Base-by-base conservation (phyloP, 2,329 filamentous ascomycete species). In the Decorospora gaudefroyi region DNA sequence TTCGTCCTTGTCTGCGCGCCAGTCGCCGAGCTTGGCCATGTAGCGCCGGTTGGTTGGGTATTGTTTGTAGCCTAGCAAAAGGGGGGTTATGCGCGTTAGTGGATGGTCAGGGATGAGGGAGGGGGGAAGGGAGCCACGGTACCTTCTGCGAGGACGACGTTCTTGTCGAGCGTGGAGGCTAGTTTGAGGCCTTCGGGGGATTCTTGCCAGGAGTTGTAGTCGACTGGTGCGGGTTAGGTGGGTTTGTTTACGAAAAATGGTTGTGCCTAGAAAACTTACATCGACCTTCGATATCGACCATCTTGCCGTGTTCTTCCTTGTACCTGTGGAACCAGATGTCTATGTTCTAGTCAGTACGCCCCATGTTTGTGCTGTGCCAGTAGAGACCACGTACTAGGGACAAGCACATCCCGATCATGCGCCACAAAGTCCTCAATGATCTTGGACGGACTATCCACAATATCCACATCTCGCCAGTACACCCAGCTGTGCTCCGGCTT, bases 191-290 rank as follows among this genome's bases (percentile, higher is more conserved):
- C 90, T 71, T 92, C 87, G 37, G 91, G 86, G 7, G 92, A 92
- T 74, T 99, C 93, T 60, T 95, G 82, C 93, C 93, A 99, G 1
- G 93, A 97, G 74, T 99, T 99, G 77, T 99, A 99, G 70, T 99
- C 93, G 67, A 97, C 89, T 93, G 49, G 2, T 10, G 6, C 21
- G 25, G 11, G 31, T 50, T 41, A 53, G 46, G 21, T 17, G 13
- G 6, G 6, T 6, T 13, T 8, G 7, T n/a, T 27, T 12, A 12
- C 9, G 11, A 8, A 17, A 12, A 7, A n/a, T 16, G 4, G 8
- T 18, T 7, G 10, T 13, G 21, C 16, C 4, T 10, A 17, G 4
- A 7, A 17, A 6, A 86, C 61, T 75, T 77, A 93, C 89, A 99
- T 80, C 89, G 85, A 53, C 93, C 93, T 75, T 99, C 93, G 58